Evolutionary conservation across 257 asterid species (phyloP), one percentile per base, ranked within the genome.

Genomic region (Plantago major): DNA sequence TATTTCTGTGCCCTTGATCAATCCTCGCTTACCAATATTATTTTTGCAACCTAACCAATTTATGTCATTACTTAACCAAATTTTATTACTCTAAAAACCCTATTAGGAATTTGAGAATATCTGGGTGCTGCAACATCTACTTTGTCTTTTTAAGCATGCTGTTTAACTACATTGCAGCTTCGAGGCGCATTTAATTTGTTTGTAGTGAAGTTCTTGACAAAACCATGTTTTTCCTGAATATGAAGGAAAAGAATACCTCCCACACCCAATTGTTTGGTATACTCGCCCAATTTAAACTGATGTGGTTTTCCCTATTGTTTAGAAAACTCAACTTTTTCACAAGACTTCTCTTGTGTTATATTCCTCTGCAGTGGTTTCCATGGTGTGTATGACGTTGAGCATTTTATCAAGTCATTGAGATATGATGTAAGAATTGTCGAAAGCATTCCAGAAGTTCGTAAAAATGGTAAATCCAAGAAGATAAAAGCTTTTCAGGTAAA

Each of bases 341-440:
- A 22, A 22, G 26, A 22, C 2, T 22, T 22, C 26, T 22, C 26
- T n/a, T n/a, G 26, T 22, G 26, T 22, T 22, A 22, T 22, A 22
- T 63, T 76, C 28, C 64, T 67, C 40, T 58, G 42, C 70, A 92
- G 99, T 77, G 99, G 97, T 58, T 92, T 92, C 68, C 93, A 79
- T 63, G 99, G 94, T 67, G 84, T 92, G 64, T 92, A 92, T 67
- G 97, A 92, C 63, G 93, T 92, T 46, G 97, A 86, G 67, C 94
- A 92, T 83, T 92, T 92, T 70, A 83, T 92, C 74, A 84, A 70
- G 75, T 84, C 99, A 60, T 73, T 89, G 80, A 86, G 77, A 79
- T 81, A 84, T 68, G 99, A 92, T 70, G 95, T 89, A 57, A 81
- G 67, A 51, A 84, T 92, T 61, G 97, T 92, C 73, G 97, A 86